Base-by-base conservation (phyloP, 192 early-diverging fungal species). In the Rhizophagus clarus region DNA sequence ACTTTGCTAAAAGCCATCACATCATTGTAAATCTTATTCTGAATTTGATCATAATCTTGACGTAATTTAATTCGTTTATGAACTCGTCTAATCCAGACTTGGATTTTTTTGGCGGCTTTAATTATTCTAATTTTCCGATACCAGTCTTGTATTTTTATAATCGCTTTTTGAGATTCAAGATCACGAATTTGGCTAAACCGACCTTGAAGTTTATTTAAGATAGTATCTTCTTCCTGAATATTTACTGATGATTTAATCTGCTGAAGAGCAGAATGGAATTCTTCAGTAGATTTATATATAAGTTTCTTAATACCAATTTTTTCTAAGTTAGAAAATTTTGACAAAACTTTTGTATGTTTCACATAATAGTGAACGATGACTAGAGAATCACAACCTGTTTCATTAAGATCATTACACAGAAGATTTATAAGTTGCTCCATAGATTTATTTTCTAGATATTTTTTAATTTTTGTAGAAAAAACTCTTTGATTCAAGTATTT, bases 101-200 rank as follows among this genome's bases (percentile, higher is more conserved):
- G 32, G 32, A 34, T 34, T 34, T 34, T 34, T 34, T 34, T 34
- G 32, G 32, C 32, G 6, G 32, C 32, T 34, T 34, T 34, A 34
- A 34, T 0, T 2, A 34, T 4, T 34, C 32, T 34, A 34, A 34
- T 34, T 34, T 5, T 34, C 3, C 32, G 32, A 34, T 4, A 34
- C 34, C 74, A 76, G 61, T 5, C 31, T 76, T 76, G 56, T 32
- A 76, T 76, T 76, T 76, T 76, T 61, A 2, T 61, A 2, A 20
- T 29, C 4, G 61, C 51, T 63, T 76, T 40, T 40, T 76, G 20
- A 22, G 42, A 47, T 34, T 34, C 5, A 34, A 34, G 3, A 51
- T 47, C 26, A 31, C 24, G 26, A 51, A 73, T 73, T 15, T 73
- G 24, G 0, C 14, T 10, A 34, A 56, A 73, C 32, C 72, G 29